Percentiles rank a stretch among this genome's conserved stretches.
Evolutionary conservation across 1,284 basidiomycete genomes (phyloP).

Genomic region (Neonothopanus nambi): DNA sequence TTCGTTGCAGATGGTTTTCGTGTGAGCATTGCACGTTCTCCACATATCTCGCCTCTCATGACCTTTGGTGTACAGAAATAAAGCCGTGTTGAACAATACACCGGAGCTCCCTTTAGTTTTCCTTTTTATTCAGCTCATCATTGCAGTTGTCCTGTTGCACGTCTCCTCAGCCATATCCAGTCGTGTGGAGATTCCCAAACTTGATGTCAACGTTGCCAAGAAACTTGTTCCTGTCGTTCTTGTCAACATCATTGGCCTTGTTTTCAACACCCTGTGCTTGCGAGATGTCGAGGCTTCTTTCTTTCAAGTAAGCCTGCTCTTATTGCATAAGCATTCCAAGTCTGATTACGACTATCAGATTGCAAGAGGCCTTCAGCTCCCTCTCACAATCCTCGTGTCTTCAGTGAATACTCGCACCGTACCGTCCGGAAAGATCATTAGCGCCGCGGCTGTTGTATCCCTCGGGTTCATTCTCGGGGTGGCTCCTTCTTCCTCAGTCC

Average conservation of each 20-base stretch:
- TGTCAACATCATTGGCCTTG: constrained; percentile 70
- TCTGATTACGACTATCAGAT: constrained; percentile 47
- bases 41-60: not conserved
- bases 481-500: constrained; percentile 45
- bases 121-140: constrained; percentile 65
- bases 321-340: not conserved
- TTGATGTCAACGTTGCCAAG: constrained; percentile 51
- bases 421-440: constrained; percentile 49
- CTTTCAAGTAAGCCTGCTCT: constrained; percentile 54
- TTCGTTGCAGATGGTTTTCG: constrained; percentile 59
- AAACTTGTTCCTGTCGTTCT: constrained; percentile 63
- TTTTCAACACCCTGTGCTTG: constrained; percentile 78
- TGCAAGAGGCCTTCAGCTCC: constrained; percentile 75
- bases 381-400: constrained; percentile 70
- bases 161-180: constrained; percentile 33
- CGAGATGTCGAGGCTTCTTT: constrained; percentile 76
- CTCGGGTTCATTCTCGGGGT: constrained; percentile 67
- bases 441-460: constrained; percentile 58
- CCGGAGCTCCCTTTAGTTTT: constrained; percentile 71
- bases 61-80: constrained; percentile 54
- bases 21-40: constrained; percentile 40
- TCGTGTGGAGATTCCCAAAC: constrained; percentile 55
- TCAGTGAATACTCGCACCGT: constrained; percentile 47
- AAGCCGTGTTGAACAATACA: constrained; percentile 68
- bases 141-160: constrained; percentile 68